A percentile compares a stretch with the other conserved stretches of the same genome.
Evolutionary conservation across 768 basidiomycete genomes (phyloP).

Genomic region (Suillus americanus): DNA sequence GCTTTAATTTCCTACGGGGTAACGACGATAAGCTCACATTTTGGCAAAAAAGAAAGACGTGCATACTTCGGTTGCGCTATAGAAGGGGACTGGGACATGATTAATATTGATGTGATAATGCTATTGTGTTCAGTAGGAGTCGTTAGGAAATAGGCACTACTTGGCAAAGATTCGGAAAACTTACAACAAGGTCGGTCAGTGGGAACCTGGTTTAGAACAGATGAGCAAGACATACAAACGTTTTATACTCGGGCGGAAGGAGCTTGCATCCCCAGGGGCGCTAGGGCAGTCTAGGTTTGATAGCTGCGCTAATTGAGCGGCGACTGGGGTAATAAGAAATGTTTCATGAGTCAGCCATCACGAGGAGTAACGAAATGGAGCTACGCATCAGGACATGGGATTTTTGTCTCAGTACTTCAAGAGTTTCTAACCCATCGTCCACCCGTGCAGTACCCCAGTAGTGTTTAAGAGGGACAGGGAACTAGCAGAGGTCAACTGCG

Average conservation of each 20-base stretch:
- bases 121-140: not conserved
- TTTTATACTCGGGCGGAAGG: not conserved
- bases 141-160: not conserved
- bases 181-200: not conserved
- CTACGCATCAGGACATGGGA: not conserved
- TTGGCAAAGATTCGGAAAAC: not conserved
- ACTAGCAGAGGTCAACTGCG: not conserved
- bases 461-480: not conserved
- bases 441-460: not conserved
- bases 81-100: not conserved
- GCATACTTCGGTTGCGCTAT: not conserved
- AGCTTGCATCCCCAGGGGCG: not conserved
- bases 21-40: not conserved
- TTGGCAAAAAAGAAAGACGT: not conserved
- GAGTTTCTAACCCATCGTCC: not conserved
- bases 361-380: not conserved
- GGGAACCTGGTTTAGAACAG: not conserved
- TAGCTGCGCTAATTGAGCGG: not conserved
- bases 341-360: too few relatives aligned
- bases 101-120: not conserved
- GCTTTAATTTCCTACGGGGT: not conserved
- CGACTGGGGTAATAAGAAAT: too few relatives aligned
- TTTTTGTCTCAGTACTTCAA: not conserved
- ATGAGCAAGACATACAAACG: not conserved
- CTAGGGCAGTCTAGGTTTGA: not conserved